Percentiles rank a stretch among this genome's conserved stretches.
Conservation (phyloP, 2,329 filamentous ascomycete species). For the Aureobasidium uvarum region DNA sequence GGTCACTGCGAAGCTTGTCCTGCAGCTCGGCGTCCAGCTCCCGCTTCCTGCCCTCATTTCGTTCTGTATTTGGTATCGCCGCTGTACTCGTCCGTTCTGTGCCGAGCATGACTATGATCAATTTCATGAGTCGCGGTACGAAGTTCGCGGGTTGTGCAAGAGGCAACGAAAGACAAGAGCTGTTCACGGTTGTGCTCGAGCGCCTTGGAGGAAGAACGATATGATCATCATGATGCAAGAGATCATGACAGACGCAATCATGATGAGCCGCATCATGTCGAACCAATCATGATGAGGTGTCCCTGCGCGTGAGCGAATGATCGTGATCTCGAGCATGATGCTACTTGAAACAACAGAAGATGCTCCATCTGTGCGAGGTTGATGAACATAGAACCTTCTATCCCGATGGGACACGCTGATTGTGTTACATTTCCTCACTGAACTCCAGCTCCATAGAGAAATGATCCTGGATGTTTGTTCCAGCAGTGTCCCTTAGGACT, state of each 20-base stretch:
- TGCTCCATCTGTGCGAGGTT: neutral
- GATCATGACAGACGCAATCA: neutral
- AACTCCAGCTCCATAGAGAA: no score
- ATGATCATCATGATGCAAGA: neutral
- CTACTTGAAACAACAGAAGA: neutral
- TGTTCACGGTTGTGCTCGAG: neutral
- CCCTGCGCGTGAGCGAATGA: no score
- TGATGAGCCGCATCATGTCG: no score
- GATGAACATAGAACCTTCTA: no score
- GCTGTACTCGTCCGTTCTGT: neutral
- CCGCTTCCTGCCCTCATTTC: constrained; percentile 8
- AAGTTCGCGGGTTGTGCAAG: neutral
- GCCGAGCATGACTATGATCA: neutral
- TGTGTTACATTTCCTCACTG: no score
- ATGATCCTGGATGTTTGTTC: no score
- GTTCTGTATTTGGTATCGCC: constrained; percentile 2
- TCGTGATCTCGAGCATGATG: neutral
- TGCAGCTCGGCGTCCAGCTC: neutral
- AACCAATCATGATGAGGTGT: neutral
- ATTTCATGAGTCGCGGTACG: neutral
- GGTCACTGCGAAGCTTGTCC: neutral
- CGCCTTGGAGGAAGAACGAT: neutral
- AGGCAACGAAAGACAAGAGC: neutral
- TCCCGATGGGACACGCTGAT: no score
- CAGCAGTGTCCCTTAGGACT: no score